phyloP scores from a whole-genome alignment of 2,329 filamentous ascomycete species.

The Podosphaera aphanis region DNA sequence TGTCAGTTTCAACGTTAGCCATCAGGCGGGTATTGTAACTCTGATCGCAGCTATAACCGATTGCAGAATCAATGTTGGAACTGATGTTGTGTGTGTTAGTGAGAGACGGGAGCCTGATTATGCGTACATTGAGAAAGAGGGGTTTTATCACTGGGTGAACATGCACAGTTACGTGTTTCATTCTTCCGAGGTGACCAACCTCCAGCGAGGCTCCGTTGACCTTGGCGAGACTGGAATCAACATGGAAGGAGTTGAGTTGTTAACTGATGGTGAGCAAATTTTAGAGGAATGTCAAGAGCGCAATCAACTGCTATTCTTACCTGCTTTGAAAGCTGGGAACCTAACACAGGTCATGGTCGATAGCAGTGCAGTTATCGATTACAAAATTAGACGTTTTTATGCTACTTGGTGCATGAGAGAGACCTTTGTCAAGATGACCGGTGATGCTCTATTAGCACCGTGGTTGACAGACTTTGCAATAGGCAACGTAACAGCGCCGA shows the following conservation, averaged over 20 bases:
- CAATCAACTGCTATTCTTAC: constrained; percentile 6
- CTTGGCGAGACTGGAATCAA: constrained; percentile 4
- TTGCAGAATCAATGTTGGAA: constrained; percentile 30
- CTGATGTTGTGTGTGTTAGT: constrained; percentile 53
- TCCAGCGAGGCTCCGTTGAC: constrained; percentile 23
- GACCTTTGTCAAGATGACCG: constrained; percentile 64
- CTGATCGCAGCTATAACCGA: constrained; percentile 27
- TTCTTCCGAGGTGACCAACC: constrained; percentile 32
- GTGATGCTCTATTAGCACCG: constrained; percentile 48
- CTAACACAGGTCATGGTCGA: constrained; percentile 11
- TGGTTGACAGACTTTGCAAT: constrained; percentile 56
- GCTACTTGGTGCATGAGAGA: constrained; percentile 60
- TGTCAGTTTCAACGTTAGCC: constrained; percentile 50
- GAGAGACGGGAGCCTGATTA: constrained; percentile 43
- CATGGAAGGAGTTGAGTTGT: constrained; percentile 2
- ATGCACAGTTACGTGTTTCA: constrained; percentile 50
- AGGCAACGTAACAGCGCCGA: constrained; percentile 23
- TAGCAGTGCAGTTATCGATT: constrained; percentile 24
- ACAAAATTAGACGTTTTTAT: constrained; percentile 48
- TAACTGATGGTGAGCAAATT: constrained; percentile 5
- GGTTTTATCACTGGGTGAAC: constrained; percentile 45
- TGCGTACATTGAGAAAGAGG: constrained; percentile 29
- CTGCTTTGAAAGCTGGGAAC: constrained; percentile 1
- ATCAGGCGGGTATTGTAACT: constrained; percentile 54
- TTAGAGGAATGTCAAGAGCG: constrained; percentile 12